A percentile compares a stretch with the other conserved stretches of the same genome.
These are phyloP conservation scores for Tetrahymena elliotti DNA, from an alignment of 73 alveolate genomes.

Conservation along the genomic window DNA sequence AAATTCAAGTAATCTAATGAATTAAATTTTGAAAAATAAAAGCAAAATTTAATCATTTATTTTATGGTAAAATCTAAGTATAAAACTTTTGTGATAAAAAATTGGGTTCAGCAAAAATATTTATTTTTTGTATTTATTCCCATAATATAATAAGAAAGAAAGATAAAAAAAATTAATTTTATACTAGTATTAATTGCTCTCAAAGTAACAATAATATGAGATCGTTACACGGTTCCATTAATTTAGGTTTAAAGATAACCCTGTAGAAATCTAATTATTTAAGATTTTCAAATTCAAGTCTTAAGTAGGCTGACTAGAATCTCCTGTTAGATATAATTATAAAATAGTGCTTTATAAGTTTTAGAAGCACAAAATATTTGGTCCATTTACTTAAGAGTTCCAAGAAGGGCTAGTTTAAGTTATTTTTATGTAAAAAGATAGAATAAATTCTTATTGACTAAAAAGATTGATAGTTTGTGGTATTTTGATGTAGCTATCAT, in stretches of 20 bases:
- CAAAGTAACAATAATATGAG: not conserved
- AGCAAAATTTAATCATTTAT: no score
- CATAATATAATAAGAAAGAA: not conserved
- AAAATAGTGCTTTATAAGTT: not conserved
- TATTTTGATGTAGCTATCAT: not conserved
- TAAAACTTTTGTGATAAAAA: no score
- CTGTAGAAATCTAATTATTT: not conserved
- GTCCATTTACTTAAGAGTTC: not conserved
- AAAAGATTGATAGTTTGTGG: not conserved
- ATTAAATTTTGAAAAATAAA: no score
- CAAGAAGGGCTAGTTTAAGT: not conserved
- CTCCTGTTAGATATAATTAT: not conserved
- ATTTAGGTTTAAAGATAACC: not conserved
- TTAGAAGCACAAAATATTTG: not conserved
- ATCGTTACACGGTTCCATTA: not conserved
- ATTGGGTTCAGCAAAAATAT: no score
- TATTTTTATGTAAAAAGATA: not conserved
- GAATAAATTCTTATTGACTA: not conserved
- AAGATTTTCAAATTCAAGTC: not conserved
- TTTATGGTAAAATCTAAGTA: no score
- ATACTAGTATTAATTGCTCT: not conserved
- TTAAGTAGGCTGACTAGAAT: not conserved
- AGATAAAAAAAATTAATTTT: not conserved
- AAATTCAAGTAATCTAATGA: no score
- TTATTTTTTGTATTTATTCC: no score